Base-by-base conservation (phyloP, 208 protist genomes). In the Crithidia thermophila region DNA sequence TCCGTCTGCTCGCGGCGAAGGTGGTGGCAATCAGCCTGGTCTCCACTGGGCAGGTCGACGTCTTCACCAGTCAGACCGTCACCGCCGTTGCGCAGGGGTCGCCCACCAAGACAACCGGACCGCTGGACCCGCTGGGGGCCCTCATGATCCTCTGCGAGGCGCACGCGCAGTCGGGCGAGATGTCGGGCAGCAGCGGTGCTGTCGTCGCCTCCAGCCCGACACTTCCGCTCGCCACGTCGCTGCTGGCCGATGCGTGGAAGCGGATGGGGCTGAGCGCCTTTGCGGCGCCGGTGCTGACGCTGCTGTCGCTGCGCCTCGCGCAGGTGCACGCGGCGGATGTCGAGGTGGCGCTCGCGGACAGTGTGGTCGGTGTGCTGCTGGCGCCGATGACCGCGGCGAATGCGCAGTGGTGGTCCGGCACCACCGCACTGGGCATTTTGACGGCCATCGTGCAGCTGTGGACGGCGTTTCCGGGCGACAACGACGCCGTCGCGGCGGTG, bases 191-290 rank as follows among this genome's bases (percentile, higher is more conserved):
- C 33, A 27, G 18, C 25, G 60, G 55, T 27, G 40, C 40, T n/a
- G n/a, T 31, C n/a, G 37, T 36, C 14, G 39, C 36, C 18, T 51
- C 57, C 4, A 61, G 57, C 11, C 57, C 67, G 59, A 78, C 72
- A 11, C 76, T 82, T 46, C 79, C 81, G 3, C 84, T 94, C 31
- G 84, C 78, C 25, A 77, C 80, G 39, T 90, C 82, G 27, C 70
- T 89, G 57, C 56, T 87, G 10, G 59, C 80, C 13, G 72, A 83
- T 36, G 58, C 75, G 49, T 63, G 69, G 69, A 49, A 65, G 30
- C 69, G 65, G 13, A 34, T 75, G 45, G 51, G n/a, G 36, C 18
- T 52, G n/a, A 49, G 45, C 16, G 23, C 46, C 46, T 40, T 37
- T 21, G 25, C 60, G 14, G 50, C 47, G 23, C 49, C 57, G 4